Evolutionary conservation across 176 grass and related monocot genomes (phyloP).

Genomic region (Musa troglodytarum): DNA sequence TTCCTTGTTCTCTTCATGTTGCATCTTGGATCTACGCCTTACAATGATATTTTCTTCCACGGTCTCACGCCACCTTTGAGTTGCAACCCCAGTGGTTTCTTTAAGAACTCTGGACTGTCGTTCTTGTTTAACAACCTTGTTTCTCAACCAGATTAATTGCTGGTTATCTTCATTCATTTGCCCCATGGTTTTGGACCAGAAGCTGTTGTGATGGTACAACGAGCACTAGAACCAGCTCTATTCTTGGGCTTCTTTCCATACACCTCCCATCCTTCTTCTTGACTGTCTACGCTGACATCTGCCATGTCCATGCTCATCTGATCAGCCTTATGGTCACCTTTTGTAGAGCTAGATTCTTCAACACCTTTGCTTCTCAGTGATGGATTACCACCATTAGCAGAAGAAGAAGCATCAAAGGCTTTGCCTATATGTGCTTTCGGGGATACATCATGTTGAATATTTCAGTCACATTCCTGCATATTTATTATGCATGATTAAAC

Average conservation of each 20-base stretch:
- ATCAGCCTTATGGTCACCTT: not conserved
- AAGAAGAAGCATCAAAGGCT: too few species aligned
- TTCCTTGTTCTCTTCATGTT: constrained; percentile 63
- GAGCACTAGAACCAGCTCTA: constrained; percentile 9
- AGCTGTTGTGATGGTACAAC: too few species aligned
- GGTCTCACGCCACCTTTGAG: constrained; percentile 47
- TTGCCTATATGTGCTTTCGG: too few species aligned
- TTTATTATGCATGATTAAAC: too few species aligned
- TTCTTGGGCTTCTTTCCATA: constrained; percentile 49
- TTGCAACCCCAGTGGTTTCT: constrained; percentile 33
- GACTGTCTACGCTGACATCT: constrained; percentile 15
- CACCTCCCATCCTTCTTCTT: constrained; percentile 56
- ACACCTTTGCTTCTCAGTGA: too few species aligned
- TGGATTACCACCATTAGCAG: too few species aligned
- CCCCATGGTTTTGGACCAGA: constrained; percentile 28
- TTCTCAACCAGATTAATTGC: constrained; percentile 46
- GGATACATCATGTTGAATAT: too few species aligned
- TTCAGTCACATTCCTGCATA: too few species aligned
- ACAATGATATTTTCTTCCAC: constrained; percentile 42
- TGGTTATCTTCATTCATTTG: constrained; percentile 92
- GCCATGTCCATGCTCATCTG: constrained; percentile 19
- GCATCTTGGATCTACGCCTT: constrained; percentile 39
- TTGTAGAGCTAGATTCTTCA: too few species aligned
- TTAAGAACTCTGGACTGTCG: constrained; percentile 46
- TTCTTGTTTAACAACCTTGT: constrained; percentile 47